These are phyloP conservation scores for Senna tora DNA, from an alignment of 306 rosid species.

Conservation along the genomic window DNA sequence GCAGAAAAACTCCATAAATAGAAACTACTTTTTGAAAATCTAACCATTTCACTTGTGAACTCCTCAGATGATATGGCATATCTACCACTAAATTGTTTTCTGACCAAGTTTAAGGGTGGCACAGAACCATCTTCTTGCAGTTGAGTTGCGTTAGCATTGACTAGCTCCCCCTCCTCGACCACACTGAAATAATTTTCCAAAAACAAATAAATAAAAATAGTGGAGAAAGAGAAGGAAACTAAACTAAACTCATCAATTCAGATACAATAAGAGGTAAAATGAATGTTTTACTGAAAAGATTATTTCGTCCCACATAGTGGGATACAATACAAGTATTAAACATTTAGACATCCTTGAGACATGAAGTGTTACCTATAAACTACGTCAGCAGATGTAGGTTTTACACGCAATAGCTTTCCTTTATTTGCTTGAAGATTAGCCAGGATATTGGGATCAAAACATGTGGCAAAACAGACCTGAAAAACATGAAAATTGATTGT, in stretches of 20 bases:
- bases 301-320: conserved; percentile 32
- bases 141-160: conserved; percentile 55
- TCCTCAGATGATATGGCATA: conserved; percentile 92
- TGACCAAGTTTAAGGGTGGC: conserved; percentile 67
- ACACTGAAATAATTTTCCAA: conserved; percentile 54
- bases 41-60: conserved; percentile 84
- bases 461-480: conserved; percentile 97
- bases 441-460: conserved; percentile 83
- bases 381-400: conserved; percentile 84
- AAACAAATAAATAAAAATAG: conserved; percentile 31
- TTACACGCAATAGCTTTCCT: conserved; percentile 76
- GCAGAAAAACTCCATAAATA: conserved; percentile 32
- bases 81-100: conserved; percentile 81
- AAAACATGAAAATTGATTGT: conserved; percentile 27
- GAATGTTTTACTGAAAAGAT: conserved; percentile 21
- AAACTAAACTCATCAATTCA: conserved; percentile 22
- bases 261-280: conserved; percentile 18
- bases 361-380: conserved; percentile 65
- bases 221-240: conserved; percentile 12
- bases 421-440: conserved; percentile 69
- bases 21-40: conserved; percentile 38
- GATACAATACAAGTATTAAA: conserved; percentile 17
- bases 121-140: conserved; percentile 48
- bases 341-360: conserved; percentile 15
- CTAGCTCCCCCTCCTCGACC: conserved; percentile 70